Evolutionary conservation across 805 yeast species (phyloP).

Genomic region (Lachancea mirantina): DNA sequence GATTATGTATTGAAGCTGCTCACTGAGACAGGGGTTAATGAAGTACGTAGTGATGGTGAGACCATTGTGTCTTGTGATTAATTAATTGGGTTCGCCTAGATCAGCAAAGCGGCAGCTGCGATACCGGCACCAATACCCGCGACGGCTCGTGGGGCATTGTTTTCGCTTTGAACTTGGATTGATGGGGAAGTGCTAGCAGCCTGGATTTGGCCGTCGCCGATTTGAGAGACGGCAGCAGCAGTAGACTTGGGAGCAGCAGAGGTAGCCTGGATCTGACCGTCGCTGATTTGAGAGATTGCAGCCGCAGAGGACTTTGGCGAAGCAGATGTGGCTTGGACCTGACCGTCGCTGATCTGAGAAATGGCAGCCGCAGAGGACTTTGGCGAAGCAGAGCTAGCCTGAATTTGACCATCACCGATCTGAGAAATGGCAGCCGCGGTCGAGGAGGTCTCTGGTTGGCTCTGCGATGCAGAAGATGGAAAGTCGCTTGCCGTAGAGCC

Average conservation of each 20-base stretch:
- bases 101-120: conserved; percentile 14
- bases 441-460: neutral
- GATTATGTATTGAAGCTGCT: too few relatives aligned
- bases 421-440: conserved; percentile 1
- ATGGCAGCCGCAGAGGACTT: conserved; percentile 27
- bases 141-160: conserved; percentile 5
- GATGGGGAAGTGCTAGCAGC: conserved; percentile 28
- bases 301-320: conserved; percentile 11
- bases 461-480: conserved; percentile 9
- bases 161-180: conserved; percentile 13
- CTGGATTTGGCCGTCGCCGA: conserved; percentile 48
- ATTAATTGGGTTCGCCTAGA: neutral
- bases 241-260: conserved; percentile 18
- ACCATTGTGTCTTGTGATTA: too few relatives aligned
- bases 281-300: conserved; percentile 34
- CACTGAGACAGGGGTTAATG: too few relatives aligned
- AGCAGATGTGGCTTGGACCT: conserved; percentile 33
- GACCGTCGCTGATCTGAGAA: conserved; percentile 42
- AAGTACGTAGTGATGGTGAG: too few relatives aligned
- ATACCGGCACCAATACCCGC: conserved; percentile 22
- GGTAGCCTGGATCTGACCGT: conserved; percentile 23
- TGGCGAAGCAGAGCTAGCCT: conserved; percentile 14
- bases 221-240: conserved; percentile 35
- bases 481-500: conserved; percentile 19
- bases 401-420: conserved; percentile 1